Percentiles rank a stretch among this genome's conserved stretches.
Evolutionary conservation across 768 basidiomycete genomes (phyloP).

Genomic region (Lentinula edodes): DNA sequence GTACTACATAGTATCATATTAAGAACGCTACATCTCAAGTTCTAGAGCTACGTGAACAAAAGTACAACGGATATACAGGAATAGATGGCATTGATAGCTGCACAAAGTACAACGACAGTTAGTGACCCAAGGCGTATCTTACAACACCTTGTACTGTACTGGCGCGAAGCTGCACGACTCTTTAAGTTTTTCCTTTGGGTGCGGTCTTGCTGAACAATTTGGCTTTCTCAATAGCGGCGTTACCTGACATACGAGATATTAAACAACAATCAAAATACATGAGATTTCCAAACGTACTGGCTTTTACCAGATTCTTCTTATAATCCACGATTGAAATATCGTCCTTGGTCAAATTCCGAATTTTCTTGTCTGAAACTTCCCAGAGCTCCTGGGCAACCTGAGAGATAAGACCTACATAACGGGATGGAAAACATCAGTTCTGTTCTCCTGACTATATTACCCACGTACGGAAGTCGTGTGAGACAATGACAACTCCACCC

Average conservation of each 20-base stretch:
- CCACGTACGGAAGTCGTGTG: slow-evolving; percentile 94
- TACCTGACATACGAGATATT: slow-evolving; percentile 39
- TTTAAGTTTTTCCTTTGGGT: slow-evolving; percentile 60
- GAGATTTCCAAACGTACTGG: slow-evolving; percentile 40
- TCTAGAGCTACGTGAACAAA: too few species aligned
- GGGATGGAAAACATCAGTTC: background rate
- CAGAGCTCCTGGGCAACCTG: slow-evolving; percentile 99
- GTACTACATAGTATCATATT: too few species aligned
- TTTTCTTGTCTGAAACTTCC: slow-evolving; percentile 95
- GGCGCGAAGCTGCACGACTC: too few species aligned
- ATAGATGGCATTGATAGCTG: too few species aligned
- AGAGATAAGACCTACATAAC: slow-evolving; percentile 72
- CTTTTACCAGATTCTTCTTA: slow-evolving; percentile 79
- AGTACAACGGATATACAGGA: too few species aligned
- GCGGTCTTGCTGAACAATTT: slow-evolving; percentile 87
- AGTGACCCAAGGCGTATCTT: too few species aligned
- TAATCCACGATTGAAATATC: slow-evolving; percentile 92
- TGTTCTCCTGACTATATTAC: background rate
- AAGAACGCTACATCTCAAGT: too few species aligned
- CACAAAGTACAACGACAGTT: too few species aligned
- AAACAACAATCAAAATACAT: slow-evolving; percentile 4
- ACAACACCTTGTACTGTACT: too few species aligned
- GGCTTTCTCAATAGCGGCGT: slow-evolving; percentile 86
- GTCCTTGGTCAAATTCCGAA: slow-evolving; percentile 85
- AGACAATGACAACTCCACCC: slow-evolving; percentile 98